phyloP scores from a whole-genome alignment of 139 green algal genomes.

The Closterium sp. region DNA sequence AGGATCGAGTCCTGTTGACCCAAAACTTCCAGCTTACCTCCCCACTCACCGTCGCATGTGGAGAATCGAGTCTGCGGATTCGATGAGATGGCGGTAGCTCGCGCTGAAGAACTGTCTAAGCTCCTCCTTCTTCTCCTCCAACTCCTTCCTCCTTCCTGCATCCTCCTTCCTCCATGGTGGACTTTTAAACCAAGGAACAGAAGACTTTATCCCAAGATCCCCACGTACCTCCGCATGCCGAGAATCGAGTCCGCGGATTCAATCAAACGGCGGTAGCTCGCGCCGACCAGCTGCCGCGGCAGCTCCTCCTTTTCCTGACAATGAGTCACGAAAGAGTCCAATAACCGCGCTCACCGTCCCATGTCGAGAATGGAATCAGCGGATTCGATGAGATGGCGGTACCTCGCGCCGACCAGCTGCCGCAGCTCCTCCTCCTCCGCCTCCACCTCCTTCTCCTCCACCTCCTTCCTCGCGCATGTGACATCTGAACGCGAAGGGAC shows the following conservation, averaged over 20 bases:
- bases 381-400: constrained; percentile 86
- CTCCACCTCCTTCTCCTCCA: constrained; percentile 91
- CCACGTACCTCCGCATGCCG: constrained; percentile 69
- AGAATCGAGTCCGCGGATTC: constrained; percentile 67
- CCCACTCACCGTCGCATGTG: constrained; percentile 66
- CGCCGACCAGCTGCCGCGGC: constrained; percentile 81
- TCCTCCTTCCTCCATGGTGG: constrained; percentile 75
- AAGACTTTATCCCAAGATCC: constrained; percentile 59
- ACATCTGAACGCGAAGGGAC: no score
- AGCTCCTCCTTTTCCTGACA: constrained; percentile 81
- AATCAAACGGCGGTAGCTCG: constrained; percentile 66
- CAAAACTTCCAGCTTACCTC: constrained; percentile 75
- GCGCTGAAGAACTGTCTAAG: constrained; percentile 80
- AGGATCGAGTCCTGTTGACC: constrained; percentile 84
- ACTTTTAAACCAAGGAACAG: constrained; percentile 54
- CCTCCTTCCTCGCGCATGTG: constrained; percentile 71
- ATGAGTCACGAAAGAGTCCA: no score
- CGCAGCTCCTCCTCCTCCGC: constrained; percentile 85
- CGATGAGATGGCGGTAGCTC: constrained; percentile 88
- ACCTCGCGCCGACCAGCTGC: constrained; percentile 80
- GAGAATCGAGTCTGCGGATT: constrained; percentile 83
- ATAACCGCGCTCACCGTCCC: constrained; percentile 86
- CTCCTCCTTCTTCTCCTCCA: constrained; percentile 86
- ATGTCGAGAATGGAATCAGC: constrained; percentile 80
- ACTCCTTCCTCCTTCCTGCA: constrained; percentile 60